Base-by-base conservation (phyloP, 2,329 filamentous ascomycete genomes). In the Pseudocercospora vitis region DNA sequence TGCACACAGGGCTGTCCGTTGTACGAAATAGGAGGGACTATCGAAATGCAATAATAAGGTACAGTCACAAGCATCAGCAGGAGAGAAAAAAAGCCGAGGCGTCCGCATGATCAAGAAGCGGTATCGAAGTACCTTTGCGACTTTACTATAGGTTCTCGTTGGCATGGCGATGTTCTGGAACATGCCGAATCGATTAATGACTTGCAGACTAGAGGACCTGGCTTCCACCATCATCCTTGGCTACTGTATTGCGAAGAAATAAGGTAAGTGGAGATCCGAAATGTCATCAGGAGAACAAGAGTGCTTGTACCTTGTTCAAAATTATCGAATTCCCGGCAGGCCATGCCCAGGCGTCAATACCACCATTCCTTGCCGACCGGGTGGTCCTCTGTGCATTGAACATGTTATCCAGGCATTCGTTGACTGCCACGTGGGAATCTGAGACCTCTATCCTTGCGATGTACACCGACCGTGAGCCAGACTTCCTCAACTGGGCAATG, bases 191-290 rank as follows among this genome's bases (percentile, higher is more conserved):
- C 16, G 16, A 40, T 16, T 3, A 40, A 40, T 40, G 16, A 40
- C 37, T 40, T 40, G 37, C 37, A 40, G 37, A 19, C 21, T 19
- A 16, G n/a, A 16, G n/a, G 18, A 19, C 16, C 37, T 40, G 12
- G 14, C 19, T 21, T 11, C 12, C 35, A 40, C 37, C 37, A 19
- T 40, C 37, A 21, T 40, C 23, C 37, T 23, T 40, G 37, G 37
- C 37, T 40, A 23, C n/a, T 16, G 37, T 40, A 19, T n/a, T n/a
- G n/a, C n/a, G n/a, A n/a, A n/a, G n/a, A n/a, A 23, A 40, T 7
- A 19, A 19, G 37, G n/a, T n/a, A 40, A 12, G 37, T 40, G 37
- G 37, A 40, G 37, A 40, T 40, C 37, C 37, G 37, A 40, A 40
- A 19, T 40, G n/a, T 16, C 37, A 40, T 12, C 21, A 46, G 28